A percentile compares a stretch with the other conserved stretches of the same genome.
These are phyloP conservation scores for Diplotaxis tenuifolia DNA, from an alignment of 345 rosid genomes.

Conservation along the genomic window DNA sequence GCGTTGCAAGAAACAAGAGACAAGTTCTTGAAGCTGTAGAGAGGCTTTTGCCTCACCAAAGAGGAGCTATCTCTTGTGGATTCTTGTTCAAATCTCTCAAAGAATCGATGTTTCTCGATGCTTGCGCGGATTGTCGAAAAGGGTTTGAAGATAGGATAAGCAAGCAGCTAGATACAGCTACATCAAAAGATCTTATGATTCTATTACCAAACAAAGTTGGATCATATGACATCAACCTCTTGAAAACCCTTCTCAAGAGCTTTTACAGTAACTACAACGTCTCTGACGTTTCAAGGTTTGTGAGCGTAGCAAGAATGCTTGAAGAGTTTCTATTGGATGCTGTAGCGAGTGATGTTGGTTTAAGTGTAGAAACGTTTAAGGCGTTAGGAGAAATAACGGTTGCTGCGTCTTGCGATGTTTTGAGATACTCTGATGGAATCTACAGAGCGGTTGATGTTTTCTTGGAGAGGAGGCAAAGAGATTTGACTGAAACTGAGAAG, in stretches of 20 bases:
- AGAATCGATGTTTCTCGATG: slow-evolving; percentile 48
- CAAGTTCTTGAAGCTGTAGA: slow-evolving; percentile 64
- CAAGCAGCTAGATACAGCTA: slow-evolving; percentile 66
- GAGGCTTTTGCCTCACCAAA: slow-evolving; percentile 54
- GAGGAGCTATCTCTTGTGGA: slow-evolving; percentile 54
- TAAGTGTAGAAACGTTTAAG: slow-evolving; percentile 50
- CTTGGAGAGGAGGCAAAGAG: slow-evolving; percentile 57
- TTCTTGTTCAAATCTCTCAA: slow-evolving; percentile 57
- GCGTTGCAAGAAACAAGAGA: slow-evolving; percentile 40
- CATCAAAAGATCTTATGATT: slow-evolving; percentile 53
- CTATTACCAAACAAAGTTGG: slow-evolving; percentile 49
- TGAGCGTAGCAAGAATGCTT: slow-evolving; percentile 55
- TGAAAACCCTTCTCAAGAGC: slow-evolving; percentile 55
- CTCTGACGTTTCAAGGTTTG: slow-evolving; percentile 28
- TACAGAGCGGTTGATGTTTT: slow-evolving; percentile 68
- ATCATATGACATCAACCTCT: slow-evolving; percentile 53
- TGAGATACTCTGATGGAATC: slow-evolving; percentile 59
- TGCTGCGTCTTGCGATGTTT: slow-evolving; percentile 44
- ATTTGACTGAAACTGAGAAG: slow-evolving; percentile 56
- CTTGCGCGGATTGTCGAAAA: slow-evolving; percentile 51
- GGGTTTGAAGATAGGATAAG: slow-evolving; percentile 76
- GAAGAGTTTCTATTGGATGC: slow-evolving; percentile 59
- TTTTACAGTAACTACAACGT: slow-evolving; percentile 45
- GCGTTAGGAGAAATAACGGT: slow-evolving; percentile 48
- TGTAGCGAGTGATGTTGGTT: slow-evolving; percentile 55